A percentile compares a stretch with the other conserved stretches of the same genome.
Conservation (phyloP, 2,329 filamentous ascomycete species). For the Neurospora sp. region DNA sequence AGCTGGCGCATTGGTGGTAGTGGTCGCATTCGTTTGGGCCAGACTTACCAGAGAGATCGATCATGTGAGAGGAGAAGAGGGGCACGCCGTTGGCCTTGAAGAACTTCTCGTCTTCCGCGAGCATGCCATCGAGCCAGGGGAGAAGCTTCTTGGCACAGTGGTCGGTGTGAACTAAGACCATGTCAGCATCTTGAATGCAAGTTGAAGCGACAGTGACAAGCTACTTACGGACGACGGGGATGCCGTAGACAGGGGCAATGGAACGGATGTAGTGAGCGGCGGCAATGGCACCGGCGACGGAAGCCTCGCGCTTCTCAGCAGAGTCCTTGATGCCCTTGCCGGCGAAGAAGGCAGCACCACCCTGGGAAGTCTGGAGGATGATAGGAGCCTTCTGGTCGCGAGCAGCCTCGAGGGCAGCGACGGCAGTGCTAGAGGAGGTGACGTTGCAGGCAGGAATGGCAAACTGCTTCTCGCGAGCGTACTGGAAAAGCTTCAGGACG, state of each 20-base stretch:
- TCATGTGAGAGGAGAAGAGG: slow-evolving; percentile 97
- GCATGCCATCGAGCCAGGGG: slow-evolving; percentile 92
- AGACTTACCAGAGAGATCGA: slow-evolving; percentile 54
- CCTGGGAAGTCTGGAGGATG: slow-evolving; percentile 78
- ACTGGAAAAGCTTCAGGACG: slow-evolving; percentile 60
- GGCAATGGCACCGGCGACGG: slow-evolving; percentile 78
- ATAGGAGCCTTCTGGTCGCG: slow-evolving; percentile 76
- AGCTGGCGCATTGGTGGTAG: slow-evolving; percentile 1
- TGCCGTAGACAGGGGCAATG: slow-evolving; percentile 75
- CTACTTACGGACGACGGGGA: slow-evolving; percentile 62
- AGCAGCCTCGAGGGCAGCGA: slow-evolving; percentile 87
- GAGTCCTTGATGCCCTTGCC: slow-evolving; percentile 79
- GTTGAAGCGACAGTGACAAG: neutral
- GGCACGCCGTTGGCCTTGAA: slow-evolving; percentile 91
- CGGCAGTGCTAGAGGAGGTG: slow-evolving; percentile 71
- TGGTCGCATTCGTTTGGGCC: neutral
- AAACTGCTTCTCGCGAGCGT: slow-evolving; percentile 79
- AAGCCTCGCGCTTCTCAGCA: slow-evolving; percentile 67
- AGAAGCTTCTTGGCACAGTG: slow-evolving; percentile 99
- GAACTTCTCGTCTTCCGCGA: slow-evolving; percentile 87
- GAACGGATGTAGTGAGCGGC: slow-evolving; percentile 87
- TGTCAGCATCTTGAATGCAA: neutral
- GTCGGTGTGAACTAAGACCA: slow-evolving; percentile 67
- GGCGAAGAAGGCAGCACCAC: slow-evolving; percentile 86
- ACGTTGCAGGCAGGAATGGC: slow-evolving; percentile 90